phyloP scores from a whole-genome alignment of 352 stramenopile species.

The Nothophytophthora sp. region DNA sequence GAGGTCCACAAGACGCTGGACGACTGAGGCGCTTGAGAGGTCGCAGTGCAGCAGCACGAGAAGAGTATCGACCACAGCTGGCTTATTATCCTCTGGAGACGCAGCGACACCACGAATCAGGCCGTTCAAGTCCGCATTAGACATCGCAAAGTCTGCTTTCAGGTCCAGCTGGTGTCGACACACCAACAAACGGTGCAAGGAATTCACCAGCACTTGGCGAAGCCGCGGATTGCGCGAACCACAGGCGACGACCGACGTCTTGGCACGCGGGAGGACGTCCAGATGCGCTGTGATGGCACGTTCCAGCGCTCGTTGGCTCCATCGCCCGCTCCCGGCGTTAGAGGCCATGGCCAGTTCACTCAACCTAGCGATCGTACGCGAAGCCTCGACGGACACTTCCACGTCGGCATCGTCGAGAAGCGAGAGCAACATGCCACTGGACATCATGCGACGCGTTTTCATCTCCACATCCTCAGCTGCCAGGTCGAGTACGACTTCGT shows the following conservation, averaged over 20 bases:
- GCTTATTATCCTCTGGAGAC: constrained; percentile 1
- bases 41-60: constrained; percentile 31
- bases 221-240: constrained; percentile 1
- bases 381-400: constrained; percentile 48
- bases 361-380: constrained; percentile 41
- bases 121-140: constrained; percentile 25
- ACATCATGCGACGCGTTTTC: constrained; percentile 58
- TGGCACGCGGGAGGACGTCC: constrained; percentile 37
- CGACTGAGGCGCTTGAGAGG: constrained; percentile 31
- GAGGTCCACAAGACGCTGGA: constrained; percentile 34
- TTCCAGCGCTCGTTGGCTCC: constrained; percentile 40
- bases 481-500: constrained; percentile 43
- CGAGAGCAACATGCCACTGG: constrained; percentile 57
- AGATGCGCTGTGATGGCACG: constrained; percentile 51
- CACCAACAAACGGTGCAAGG: constrained; percentile 27
- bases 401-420: constrained; percentile 54
- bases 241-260: neutral
- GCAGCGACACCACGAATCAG: constrained; percentile 19
- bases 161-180: constrained; percentile 19
- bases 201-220: constrained; percentile 23
- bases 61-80: constrained; percentile 14
- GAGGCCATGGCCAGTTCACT: constrained; percentile 19
- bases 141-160: constrained; percentile 22
- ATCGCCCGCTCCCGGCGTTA: constrained; percentile 12
- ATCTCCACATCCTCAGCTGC: constrained; percentile 31